Evolutionary conservation across 345 rosid genomes (phyloP), one percentile per base, ranked within the genome.

Genomic region (Limnanthes douglasii): DNA sequence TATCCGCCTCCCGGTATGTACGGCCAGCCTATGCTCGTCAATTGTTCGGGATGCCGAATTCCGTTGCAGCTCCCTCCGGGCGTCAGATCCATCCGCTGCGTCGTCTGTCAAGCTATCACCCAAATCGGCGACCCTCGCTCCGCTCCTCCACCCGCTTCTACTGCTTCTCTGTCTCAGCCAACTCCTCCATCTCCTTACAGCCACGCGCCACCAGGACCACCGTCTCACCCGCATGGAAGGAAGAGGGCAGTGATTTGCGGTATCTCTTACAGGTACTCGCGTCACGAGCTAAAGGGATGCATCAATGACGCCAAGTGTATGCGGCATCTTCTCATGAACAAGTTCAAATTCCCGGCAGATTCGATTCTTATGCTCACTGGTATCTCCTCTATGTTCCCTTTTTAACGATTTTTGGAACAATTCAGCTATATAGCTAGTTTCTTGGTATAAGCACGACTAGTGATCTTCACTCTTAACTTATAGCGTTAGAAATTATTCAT

Each of bases 291-390:
- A 34, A 70, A 81, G 46, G 94, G 96, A 9, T 85, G 96, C 66
- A 68, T 85, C 37, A 85, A 80, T 45, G 90, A 80, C 50, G 90
- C 93, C 56, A 86, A 78, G 71, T 78, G 92, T 60, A 81, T 81
- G 94, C 73, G 77, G 8, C 60, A 68, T 57, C 79, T 86, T 38
- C 75, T 86, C 50, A 64, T 75, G 43, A 78, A 75, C 61, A 75
- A 62, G 58, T 86, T 75, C 51, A 61, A 60, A 18, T 75, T 72
- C 57, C 76, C 96, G 5, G 46, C 60, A 15, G 76, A 68, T 22
- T 72, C 92, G 15, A 70, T 86, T 46, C 71, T 86, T 46, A 75
- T 86, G 96, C 92, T 86, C 21, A 81, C 86, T 8, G 94, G 94
- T 85, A 54, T 7, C 9, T 11, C 8, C 7, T 23, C 32, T 21